Evolutionary conservation across 2,329 filamentous ascomycete genomes (phyloP), one percentile per base, ranked within the genome.

Genomic region (Paradendryphiella salina): DNA sequence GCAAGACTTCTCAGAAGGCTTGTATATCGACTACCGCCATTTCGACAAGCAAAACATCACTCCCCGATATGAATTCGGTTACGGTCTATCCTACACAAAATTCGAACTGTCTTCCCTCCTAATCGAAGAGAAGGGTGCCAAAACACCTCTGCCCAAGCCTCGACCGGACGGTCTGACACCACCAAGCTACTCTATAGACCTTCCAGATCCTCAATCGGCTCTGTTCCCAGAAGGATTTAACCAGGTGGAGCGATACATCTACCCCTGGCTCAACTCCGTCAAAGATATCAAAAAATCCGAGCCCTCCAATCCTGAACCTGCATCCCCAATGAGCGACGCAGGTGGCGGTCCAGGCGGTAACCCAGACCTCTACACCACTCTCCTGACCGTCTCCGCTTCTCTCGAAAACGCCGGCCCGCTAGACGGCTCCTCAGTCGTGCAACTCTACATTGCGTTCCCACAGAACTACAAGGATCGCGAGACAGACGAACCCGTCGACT

Each of bases 1-100:
- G 66, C 89, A 95, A 61, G 85, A 90, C 57, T 96, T 94, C 69
- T 81, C 80, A 1, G 90, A 96, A 67, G 90, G 90, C 0, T 75
- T 96, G 0, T 92, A 92, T 67, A 85, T 95, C 60, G 93, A 96
- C 76, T 96, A 96, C 75, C 86, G 91, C 10, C 83, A 92, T 72
- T 92, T 96, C 61, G 91, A 96, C 77, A 89, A 87, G 67, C 73
- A 86, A 46, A 78, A 80, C 49, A 86, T 94, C 52, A 78, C 79
- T 4, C 92, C 92, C 0, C 86, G 88, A 1, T 96, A 86, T 67
- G 88, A 90, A 38, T 96, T 96, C 63, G 92, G 93, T 0, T 92
- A 85, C 53, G 93, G 92, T 0, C 80, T 96, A 1, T 89, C 86
- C 44, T 96, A 94, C 75, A 91, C 90, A 0, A 81, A 75, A 0